Conservation (phyloP, 148 eudicot genomes). For the Polygonum aviculare region DNA sequence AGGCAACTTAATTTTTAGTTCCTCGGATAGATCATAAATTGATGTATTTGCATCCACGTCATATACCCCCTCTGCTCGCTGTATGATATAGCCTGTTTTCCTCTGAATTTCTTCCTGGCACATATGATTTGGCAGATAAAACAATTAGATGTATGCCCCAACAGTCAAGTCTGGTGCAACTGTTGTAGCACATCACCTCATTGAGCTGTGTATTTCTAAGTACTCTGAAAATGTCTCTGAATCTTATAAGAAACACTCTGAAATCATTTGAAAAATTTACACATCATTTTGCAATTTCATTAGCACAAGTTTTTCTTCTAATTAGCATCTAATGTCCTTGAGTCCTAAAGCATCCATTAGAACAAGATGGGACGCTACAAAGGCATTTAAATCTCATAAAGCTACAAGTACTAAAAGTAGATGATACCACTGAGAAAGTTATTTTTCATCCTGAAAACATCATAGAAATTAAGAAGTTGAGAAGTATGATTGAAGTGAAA, state of each 20-base stretch:
- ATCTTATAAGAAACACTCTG: not conserved
- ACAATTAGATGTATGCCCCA: not conserved
- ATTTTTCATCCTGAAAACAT: not conserved
- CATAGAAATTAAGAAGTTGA: not conserved
- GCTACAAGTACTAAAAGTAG: too few relatives aligned
- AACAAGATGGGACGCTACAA: not conserved
- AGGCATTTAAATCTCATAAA: not conserved
- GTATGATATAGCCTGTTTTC: conserved; percentile 90
- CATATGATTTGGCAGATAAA: conserved; percentile 7
- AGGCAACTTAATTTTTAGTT: conserved; percentile 76
- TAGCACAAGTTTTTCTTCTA: not conserved
- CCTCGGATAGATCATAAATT: conserved; percentile 94
- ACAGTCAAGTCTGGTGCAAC: conserved; percentile 3
- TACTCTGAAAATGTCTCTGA: not conserved
- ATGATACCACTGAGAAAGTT: not conserved
- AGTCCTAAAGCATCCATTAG: not conserved
- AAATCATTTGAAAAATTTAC: not conserved
- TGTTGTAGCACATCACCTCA: not conserved
- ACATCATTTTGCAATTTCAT: not conserved
- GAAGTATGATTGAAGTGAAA: not conserved
- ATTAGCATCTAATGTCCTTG: not conserved
- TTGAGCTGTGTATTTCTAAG: not conserved
- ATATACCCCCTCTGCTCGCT: conserved; percentile 92
- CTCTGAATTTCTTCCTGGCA: conserved; percentile 89
- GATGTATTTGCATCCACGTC: conserved; percentile 99